Evolutionary conservation across 75 land plant genomes (phyloP), one percentile per base, ranked within the genome.

Genomic region (Selaginella moellendorffii): DNA sequence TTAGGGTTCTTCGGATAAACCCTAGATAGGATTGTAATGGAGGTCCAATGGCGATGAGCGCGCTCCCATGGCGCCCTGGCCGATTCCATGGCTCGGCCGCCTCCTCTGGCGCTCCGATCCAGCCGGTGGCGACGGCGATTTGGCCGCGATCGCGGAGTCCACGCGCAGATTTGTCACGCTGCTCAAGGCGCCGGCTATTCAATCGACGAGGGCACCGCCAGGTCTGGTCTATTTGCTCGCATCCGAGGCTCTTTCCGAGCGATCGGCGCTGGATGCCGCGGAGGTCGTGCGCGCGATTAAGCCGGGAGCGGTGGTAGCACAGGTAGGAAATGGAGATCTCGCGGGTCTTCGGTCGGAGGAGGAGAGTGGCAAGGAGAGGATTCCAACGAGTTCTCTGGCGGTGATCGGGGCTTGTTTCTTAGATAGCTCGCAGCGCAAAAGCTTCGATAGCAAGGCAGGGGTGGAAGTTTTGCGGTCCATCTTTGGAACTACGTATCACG

Each of bases 401-500:
- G 97, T 91, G 18, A 61, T 87, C 0, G 73, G 61, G 29, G 68
- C 75, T 28, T 72, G 84, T 64, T 81, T 91, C 64, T 0, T 72
- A 5, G 71, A 83, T 46, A 82, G 79, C 64, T 53, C 72, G 24
- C 67, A 71, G 25, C 68, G 59, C 61, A 76, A 68, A 25, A 58
- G 61, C 46, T 91, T 80, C 65, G 83, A 80, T 54, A 80, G 67
- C 54, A 21, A 76, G 28, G 97, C 97, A 52, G 81, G 85, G 29
- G 64, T 61, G 19, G 71, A 81, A 54, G 72, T 85, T 52, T 54
- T 81, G 62, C 67, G 58, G 25, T 80, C 77, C 26, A 74, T 91
- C 54, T 91, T 91, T 76, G 97, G 97, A 36, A 71, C 84, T 54
- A 68, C 81, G 26, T 83, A 78, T 72, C 72, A 77, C 68, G 87